phyloP scores from a whole-genome alignment of 2,329 filamentous ascomycete species.

The Dactylonectria estremocensis region DNA sequence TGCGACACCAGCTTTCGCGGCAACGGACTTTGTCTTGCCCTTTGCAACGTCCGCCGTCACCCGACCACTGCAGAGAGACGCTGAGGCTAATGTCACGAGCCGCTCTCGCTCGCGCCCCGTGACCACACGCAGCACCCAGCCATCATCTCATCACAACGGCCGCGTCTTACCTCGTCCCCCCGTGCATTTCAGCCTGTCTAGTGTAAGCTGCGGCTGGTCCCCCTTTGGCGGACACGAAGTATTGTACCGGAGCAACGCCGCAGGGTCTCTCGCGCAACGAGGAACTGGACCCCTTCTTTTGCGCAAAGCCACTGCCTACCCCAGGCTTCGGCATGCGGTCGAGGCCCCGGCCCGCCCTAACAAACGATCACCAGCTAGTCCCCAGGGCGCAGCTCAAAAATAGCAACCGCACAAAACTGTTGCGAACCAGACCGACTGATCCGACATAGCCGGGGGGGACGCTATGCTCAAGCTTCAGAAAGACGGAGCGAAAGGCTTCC shows the following conservation, averaged over 20 bases:
- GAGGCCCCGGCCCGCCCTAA: neutral
- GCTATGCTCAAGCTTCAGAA: neutral
- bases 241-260: neutral
- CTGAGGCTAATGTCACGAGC: neutral
- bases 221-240: neutral
- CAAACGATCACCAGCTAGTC: neutral
- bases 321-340: neutral
- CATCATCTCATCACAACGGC: neutral
- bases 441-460: constrained; percentile 21
- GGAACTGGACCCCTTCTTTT: neutral
- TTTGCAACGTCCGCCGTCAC: constrained; percentile 23
- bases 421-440: constrained; percentile 25
- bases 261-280: neutral
- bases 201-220: neutral
- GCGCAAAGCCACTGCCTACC: neutral
- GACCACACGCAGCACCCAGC: constrained; percentile 8
- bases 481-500: neutral
- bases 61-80: constrained; percentile 4
- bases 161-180: neutral
- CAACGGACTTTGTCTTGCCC: neutral
- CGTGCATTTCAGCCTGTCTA: constrained; percentile 1
- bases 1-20: constrained; percentile 12
- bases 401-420: constrained; percentile 8
- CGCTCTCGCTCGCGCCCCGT: neutral
- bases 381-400: constrained; percentile 4